These are phyloP conservation scores for Acanthochlamys bracteata DNA, from an alignment of 106 monocot genomes.

Conservation along the genomic window DNA sequence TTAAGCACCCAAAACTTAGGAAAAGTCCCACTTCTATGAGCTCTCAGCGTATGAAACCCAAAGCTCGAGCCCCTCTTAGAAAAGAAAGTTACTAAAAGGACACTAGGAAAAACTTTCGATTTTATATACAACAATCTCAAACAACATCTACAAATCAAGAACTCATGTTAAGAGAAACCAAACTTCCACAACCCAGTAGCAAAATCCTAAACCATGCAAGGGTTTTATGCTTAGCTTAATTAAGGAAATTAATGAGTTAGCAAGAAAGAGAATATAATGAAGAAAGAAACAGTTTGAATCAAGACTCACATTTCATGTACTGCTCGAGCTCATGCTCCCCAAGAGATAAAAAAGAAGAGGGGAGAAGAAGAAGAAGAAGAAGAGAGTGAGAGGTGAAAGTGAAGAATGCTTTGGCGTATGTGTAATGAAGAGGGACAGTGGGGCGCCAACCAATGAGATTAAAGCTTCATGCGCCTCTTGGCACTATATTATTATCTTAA, in stretches of 20 bases:
- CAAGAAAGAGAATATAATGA: background rate
- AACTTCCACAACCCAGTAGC: too few relatives aligned
- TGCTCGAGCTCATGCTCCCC: background rate
- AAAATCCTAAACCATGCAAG: too few relatives aligned
- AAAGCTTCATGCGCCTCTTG: background rate
- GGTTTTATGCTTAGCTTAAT: background rate
- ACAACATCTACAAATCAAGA: too few relatives aligned
- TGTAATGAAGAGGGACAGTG: slow-evolving; percentile 5
- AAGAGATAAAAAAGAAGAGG: background rate
- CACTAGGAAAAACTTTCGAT: too few relatives aligned
- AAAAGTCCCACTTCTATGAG: too few relatives aligned
- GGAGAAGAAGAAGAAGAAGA: background rate
- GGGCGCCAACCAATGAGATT: background rate
- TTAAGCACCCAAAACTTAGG: too few relatives aligned
- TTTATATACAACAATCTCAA: too few relatives aligned
- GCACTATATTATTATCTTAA: background rate
- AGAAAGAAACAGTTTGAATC: background rate
- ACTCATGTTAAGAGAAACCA: too few relatives aligned
- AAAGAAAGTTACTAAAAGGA: too few relatives aligned
- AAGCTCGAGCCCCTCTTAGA: too few relatives aligned
- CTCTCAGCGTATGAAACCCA: too few relatives aligned
- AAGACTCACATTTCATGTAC: slow-evolving; percentile 3
- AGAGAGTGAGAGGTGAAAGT: background rate
- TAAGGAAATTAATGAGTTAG: background rate
- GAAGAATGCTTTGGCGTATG: background rate